Base-by-base conservation (phyloP, 805 yeast genomes). In the Kodamaea neixiangensis region DNA sequence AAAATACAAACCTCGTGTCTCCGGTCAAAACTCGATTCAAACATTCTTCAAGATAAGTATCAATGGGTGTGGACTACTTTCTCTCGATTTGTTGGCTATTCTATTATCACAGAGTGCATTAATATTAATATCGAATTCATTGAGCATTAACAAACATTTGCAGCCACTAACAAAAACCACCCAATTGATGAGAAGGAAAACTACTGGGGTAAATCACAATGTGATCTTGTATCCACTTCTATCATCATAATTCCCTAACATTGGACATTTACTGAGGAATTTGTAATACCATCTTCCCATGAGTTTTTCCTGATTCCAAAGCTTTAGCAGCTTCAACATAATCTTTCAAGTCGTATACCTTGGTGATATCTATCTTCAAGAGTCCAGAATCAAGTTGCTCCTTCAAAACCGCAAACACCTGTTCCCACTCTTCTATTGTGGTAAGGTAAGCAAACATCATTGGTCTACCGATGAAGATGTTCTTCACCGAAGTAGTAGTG, bases 241-340 rank as follows among this genome's bases (percentile, higher is more conserved):
- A n/a, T n/a, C n/a, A n/a, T 25, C 7, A 7, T 10, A 25, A 25
- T 7, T 10, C 10, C 31, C 7, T 7, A 7, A 10, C n/a, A 25
- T 7, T 25, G 10, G 7, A 7, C 7, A 10, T 19, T 44, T 60
- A 66, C 56, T 73, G 68, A 31, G 80, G 79, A 56, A 87, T 81
- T 62, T 79, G 74, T 53, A 90, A 66, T 7, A 86, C 67, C 51
- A 89, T 69, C 67, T 88, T 90, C 46, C 96, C 97, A 3, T 86
- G 79, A 17, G 96, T 86, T 57, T 72, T 78, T 61, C 96, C 83
- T 15, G 77, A 67, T 64, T 87, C 94, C 52, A 88, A 65, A 13
- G 75, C 83, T 20, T 66, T 61, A 18, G 89, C 80, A 6, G 93
- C 96, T 43, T 63, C 65, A 29, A 67, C 72, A 61, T 87, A 89